Base-by-base conservation (phyloP, 2,329 filamentous ascomycete genomes). In the Penicillium decumbens region DNA sequence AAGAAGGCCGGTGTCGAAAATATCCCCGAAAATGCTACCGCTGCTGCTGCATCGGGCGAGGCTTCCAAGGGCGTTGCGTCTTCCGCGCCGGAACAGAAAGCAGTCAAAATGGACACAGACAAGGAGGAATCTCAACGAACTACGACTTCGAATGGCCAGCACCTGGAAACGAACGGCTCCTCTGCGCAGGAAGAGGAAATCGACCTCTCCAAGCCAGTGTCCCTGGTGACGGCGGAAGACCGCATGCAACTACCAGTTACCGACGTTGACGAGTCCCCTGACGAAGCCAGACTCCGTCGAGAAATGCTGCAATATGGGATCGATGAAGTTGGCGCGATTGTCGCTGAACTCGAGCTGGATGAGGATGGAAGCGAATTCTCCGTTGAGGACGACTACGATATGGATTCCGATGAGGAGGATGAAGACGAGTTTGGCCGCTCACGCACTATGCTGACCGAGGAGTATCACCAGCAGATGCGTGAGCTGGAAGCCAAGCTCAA, bases 261-360 rank as follows among this genome's bases (percentile, higher is more conserved):
- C 12, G 87, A 89, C 1, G 78, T 84, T 1, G 80, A 87, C 44
- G 93, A 98, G 61, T 82, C 85, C 0, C 76, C 80, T 10, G 90
- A 95, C 57, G 92, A 96, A 55, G 87, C 89, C 3, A 80, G 80
- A 28, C 70, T 95, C 23, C 84, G 93, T 5, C 82, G 85, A 49
- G 85, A 96, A 63, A 97, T 98, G 91, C 77, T 97, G 6, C 80
- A 88, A 55, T 98, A 97, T 65, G 85, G 88, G 53, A 75, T 95
- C 70, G 85, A 86, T 39, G 92, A 97, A 68, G 85, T 98, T 49
- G 89, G 90, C 3, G 83, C 89, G 32, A 88, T 98, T 2, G 93
- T 98, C 13, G 93, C 93, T 13, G 90, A 97, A 71, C 80, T 98
- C 40, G 82, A 95, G 50, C 70, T 97, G 1, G 89, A 95, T 54